These are phyloP conservation scores for Penicillium janthinellum DNA, from an alignment of 2,329 filamentous ascomycete genomes.

Conservation along the genomic window DNA sequence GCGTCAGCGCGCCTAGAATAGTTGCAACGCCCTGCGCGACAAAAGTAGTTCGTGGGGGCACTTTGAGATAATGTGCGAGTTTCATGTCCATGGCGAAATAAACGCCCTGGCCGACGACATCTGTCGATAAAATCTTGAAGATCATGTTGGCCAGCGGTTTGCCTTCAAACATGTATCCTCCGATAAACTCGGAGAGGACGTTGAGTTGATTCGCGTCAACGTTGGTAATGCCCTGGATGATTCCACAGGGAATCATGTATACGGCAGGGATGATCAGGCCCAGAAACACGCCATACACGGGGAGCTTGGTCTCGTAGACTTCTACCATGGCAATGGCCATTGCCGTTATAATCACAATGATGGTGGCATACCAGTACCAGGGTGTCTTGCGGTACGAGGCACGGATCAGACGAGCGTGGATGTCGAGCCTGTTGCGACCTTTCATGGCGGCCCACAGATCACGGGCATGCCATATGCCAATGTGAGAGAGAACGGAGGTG, in stretches of 20 bases:
- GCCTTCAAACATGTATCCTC: conserved; percentile 49
- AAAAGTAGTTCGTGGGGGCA: conserved; percentile 52
- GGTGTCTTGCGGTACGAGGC: conserved; percentile 42
- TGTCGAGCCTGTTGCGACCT: conserved; percentile 43
- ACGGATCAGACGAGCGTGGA: conserved; percentile 46
- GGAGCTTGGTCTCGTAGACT: conserved; percentile 47
- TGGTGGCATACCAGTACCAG: conserved; percentile 46
- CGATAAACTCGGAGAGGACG: conserved; percentile 41
- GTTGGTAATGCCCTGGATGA: conserved; percentile 49
- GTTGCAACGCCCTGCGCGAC: conserved; percentile 53
- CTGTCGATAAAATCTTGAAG: conserved; percentile 48
- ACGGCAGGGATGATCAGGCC: conserved; percentile 45
- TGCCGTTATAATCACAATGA: conserved; percentile 37
- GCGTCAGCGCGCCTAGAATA: conserved; percentile 50
- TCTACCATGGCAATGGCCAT: conserved; percentile 40
- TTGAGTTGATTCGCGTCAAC: conserved; percentile 48
- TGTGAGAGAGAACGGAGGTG: conserved; percentile 49
- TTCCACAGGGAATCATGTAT: conserved; percentile 50
- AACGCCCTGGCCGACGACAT: conserved; percentile 49
- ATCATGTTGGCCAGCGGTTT: conserved; percentile 50
- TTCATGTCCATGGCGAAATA: conserved; percentile 56
- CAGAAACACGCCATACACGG: conserved; percentile 48
- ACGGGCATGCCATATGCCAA: conserved; percentile 31
- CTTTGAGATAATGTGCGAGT: conserved; percentile 55
- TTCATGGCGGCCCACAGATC: conserved; percentile 34